These are phyloP conservation scores for Alternaria hordeiaustralica DNA, from an alignment of 2,329 filamentous ascomycete species.

Conservation along the genomic window DNA sequence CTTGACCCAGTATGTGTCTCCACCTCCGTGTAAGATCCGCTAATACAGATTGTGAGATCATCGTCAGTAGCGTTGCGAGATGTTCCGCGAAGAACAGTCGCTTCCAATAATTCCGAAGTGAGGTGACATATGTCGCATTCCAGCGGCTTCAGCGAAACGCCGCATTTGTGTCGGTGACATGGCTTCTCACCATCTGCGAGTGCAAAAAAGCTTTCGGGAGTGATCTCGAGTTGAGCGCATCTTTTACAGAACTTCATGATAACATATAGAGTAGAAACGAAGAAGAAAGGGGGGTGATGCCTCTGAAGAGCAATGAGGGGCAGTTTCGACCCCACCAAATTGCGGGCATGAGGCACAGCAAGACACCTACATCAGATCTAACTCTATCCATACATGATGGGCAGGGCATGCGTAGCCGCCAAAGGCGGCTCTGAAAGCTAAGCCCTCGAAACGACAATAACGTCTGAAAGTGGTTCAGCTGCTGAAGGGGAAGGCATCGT, in stretches of 20 bases:
- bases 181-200: background rate
- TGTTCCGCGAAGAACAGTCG: too few species aligned
- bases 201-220: too few species aligned
- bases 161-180: background rate
- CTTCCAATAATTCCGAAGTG: background rate
- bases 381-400: background rate
- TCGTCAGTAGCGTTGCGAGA: too few species aligned
- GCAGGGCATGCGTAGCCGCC: background rate
- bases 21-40: too few species aligned
- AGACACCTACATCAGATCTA: background rate
- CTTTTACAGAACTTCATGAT: background rate
- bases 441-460: background rate
- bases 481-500: background rate
- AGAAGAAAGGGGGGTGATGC: background rate
- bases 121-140: background rate
- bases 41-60: too few species aligned
- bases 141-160: background rate
- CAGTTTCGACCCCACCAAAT: background rate
- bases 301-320: background rate
- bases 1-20: too few species aligned
- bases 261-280: rapidly evolving
- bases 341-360: background rate
- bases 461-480: background rate
- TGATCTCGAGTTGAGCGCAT: too few species aligned
- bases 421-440: background rate